Percentiles rank a stretch among this genome's conserved stretches.
Conservation (phyloP, 352 stramenopile genomes). For the Phytophthora palmivora region DNA sequence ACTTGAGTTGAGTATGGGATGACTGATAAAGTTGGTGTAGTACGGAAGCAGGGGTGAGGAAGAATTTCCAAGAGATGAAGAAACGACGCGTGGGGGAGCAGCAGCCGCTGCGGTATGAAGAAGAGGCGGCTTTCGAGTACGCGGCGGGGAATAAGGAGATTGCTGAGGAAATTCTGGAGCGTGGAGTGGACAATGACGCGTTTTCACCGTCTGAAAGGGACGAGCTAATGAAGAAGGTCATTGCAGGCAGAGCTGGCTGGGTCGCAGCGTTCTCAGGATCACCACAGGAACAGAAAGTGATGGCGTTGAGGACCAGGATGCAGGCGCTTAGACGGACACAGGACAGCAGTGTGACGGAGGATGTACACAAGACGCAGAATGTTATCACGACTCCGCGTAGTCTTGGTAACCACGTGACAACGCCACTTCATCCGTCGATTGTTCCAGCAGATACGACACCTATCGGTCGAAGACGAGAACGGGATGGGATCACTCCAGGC, state of each 20-base stretch:
- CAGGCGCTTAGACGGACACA: conserved; percentile 16
- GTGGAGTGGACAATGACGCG: conserved; percentile 55
- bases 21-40: conserved; percentile 23
- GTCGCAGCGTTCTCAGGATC: conserved; percentile 37
- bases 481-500: neutral
- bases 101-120: conserved; percentile 60
- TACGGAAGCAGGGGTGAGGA: conserved; percentile 51
- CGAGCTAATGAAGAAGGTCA: conserved; percentile 45
- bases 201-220: conserved; percentile 48
- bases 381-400: conserved; percentile 36
- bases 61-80: conserved; percentile 70
- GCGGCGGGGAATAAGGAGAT: conserved; percentile 48
- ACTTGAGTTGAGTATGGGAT: neutral
- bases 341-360: conserved; percentile 9
- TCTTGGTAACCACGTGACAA: conserved; percentile 12
- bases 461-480: conserved; percentile 4
- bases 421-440: conserved; percentile 8
- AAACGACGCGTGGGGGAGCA: conserved; percentile 57
- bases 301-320: conserved; percentile 19
- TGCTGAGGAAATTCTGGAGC: conserved; percentile 61
- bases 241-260: conserved; percentile 38
- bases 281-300: conserved; percentile 39
- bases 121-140: conserved; percentile 74
- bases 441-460: conserved; percentile 22
- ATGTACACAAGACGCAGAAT: conserved; percentile 5